Evolutionary conservation across 495 filamentous ascomycete genomes (phyloP).

Genomic region (Talaromyces liani): DNA sequence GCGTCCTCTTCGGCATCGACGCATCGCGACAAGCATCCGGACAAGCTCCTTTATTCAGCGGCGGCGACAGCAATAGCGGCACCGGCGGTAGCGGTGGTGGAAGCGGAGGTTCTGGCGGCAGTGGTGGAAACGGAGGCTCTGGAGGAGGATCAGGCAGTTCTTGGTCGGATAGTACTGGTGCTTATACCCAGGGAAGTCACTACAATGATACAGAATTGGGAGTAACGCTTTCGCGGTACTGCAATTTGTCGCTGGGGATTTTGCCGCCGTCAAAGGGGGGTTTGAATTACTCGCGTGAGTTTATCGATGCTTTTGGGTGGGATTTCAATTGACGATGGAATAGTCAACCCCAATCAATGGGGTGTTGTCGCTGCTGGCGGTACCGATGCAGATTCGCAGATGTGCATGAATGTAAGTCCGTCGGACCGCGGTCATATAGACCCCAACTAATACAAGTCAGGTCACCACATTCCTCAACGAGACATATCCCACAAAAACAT

Average conservation of each 20-base stretch:
- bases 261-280: constrained; percentile 16
- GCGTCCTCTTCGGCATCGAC: constrained; percentile 31
- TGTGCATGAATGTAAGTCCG: constrained; percentile 26
- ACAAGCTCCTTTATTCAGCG: constrained; percentile 20
- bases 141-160: background rate
- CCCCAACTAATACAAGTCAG: too few relatives aligned
- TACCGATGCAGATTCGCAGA: background rate
- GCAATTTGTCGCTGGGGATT: constrained; percentile 19
- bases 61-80: constrained; percentile 11
- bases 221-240: constrained; percentile 12
- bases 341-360: constrained; percentile 31
- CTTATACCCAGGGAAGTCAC: constrained; percentile 12
- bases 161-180: background rate
- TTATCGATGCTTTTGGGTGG: background rate
- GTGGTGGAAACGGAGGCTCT: background rate
- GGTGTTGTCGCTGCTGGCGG: constrained; percentile 10
- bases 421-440: background rate
- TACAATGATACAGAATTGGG: constrained; percentile 5
- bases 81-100: constrained; percentile 9
- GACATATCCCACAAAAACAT: constrained; percentile 21
- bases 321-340: background rate
- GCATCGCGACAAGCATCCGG: constrained; percentile 24
- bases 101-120: background rate
- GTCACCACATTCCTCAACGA: constrained; percentile 27
- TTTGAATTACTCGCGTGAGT: constrained; percentile 18